Conservation (phyloP, 1,284 basidiomycete genomes). For the Ceratobasidium sp. region DNA sequence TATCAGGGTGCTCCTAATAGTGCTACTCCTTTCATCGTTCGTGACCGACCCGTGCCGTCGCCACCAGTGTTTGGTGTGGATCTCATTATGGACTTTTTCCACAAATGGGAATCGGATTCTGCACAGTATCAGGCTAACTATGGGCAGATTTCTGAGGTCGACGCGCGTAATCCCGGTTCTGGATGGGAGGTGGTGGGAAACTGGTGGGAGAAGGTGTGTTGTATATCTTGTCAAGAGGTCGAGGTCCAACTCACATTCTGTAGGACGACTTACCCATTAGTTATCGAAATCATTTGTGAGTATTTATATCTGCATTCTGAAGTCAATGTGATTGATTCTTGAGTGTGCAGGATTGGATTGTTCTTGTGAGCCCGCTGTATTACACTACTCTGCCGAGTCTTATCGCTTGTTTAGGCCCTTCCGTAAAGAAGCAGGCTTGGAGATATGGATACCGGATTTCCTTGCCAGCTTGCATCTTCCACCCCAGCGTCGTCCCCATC, state of each 20-base stretch:
- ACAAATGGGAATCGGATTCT: conserved; percentile 17
- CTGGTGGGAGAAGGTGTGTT: conserved; percentile 39
- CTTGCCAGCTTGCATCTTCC: conserved; percentile 25
- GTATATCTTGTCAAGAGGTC: too few species aligned
- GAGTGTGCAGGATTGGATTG: conserved; percentile 1
- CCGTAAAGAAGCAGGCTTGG: conserved; percentile 29
- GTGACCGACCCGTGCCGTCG: conserved; percentile 20
- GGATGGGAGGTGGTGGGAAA: conserved; percentile 33
- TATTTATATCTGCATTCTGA: not conserved
- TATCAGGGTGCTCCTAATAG: conserved; percentile 16
- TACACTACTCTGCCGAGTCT: not conserved
- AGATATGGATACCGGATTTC: conserved; percentile 43
- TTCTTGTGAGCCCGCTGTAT: conserved; percentile 7
- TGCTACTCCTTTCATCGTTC: not conserved
- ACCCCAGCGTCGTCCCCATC: conserved; percentile 33
- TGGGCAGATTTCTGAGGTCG: not conserved
- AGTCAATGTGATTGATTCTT: not conserved
- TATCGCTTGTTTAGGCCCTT: conserved; percentile 19
- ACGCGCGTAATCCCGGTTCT: not conserved
- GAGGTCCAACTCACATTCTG: not conserved
- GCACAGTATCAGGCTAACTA: not conserved
- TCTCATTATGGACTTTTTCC: conserved; percentile 26
- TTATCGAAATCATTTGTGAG: conserved; percentile 29
- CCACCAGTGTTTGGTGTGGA: conserved; percentile 37
- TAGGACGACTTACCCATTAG: conserved; percentile 27